Base-by-base conservation (phyloP, 352 stramenopile genomes). In the Globisporangium recalcitrans region DNA sequence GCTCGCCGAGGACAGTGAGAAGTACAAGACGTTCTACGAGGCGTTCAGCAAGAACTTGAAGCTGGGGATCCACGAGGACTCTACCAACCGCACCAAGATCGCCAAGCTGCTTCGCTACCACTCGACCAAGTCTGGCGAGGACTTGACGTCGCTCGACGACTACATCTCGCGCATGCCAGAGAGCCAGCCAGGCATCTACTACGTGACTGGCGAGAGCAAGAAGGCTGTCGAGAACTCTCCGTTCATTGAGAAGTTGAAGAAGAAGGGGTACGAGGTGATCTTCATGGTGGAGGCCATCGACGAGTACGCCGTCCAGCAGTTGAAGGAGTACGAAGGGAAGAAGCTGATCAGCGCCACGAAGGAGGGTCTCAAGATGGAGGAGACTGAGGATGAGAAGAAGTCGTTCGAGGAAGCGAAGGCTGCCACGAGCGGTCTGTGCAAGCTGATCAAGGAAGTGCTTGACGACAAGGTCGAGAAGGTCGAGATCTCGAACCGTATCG, bases 381-480 rank as follows among this genome's bases (percentile, higher is more conserved):
- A 99, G 75, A 88, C 74, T 8, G 95, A 98, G 61, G 96, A 99
- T 29, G 96, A 99, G 82, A 99, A 99, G 95, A 98, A 99, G 83
- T 76, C 86, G 57, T 98, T 99, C 70, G 96, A 99, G 75, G 98
- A 99, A 76, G 97, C 97, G 14, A 99, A 99, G 92, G 93, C 91
- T 38, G 97, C 97, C 70, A 97, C 94, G 14, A 95, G 98, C 59
- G 94, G 90, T 54, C 76, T 99, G 47, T 99, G 96, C 94, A 99
- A 99, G 87, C 83, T 99, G 52, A 99, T 99, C 75, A 99, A 99
- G 91, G 97, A 99, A 74, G 95, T 99, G 19, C 87, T 99, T 53
- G 97, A 98, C 70, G 98, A 99, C 85, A 99, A 99, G 95, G 97
- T 99, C 44, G 98, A 99, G 79, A 99, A 99, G 95, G 98, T 99